Conservation (phyloP, 2,329 filamentous ascomycete genomes). For the Cucurbitaria berberidis region DNA sequence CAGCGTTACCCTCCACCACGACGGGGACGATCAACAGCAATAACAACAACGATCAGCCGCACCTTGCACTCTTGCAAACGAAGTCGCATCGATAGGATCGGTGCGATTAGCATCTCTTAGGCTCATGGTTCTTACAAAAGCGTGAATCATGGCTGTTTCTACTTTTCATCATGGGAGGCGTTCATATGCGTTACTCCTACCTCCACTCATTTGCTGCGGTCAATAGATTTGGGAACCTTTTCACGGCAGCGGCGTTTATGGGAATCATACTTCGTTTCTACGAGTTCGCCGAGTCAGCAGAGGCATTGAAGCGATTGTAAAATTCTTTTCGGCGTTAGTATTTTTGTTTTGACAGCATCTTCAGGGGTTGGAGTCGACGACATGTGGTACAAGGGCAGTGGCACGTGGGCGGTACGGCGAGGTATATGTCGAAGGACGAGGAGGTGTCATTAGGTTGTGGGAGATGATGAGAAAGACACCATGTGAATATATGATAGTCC, state of each 20-base stretch:
- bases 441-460: background rate
- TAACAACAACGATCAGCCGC: constrained; percentile 22
- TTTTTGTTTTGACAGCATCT: constrained; percentile 11
- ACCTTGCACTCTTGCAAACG: constrained; percentile 29
- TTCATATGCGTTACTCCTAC: constrained; percentile 30
- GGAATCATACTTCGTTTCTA: constrained; percentile 13
- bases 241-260: constrained; percentile 29
- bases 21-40: constrained; percentile 76
- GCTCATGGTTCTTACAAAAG: constrained; percentile 4
- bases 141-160: constrained; percentile 8
- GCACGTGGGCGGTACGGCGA: constrained; percentile 5
- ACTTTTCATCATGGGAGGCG: constrained; percentile 22
- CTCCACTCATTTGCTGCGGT: constrained; percentile 39
- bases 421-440: background rate
- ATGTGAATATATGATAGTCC: constrained; percentile 8
- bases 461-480: constrained; percentile 17
- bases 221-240: constrained; percentile 22
- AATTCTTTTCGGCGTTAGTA: constrained; percentile 22
- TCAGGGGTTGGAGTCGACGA: background rate
- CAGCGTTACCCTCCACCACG: constrained; percentile 95
- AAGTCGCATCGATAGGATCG: constrained; percentile 30
- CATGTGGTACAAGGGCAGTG: constrained; percentile 9
- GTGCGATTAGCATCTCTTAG: background rate
- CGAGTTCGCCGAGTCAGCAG: constrained; percentile 1
- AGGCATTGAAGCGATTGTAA: constrained; percentile 10